Base-by-base conservation (phyloP, 2,329 filamentous ascomycete species). In the Colletotrichum navitas region DNA sequence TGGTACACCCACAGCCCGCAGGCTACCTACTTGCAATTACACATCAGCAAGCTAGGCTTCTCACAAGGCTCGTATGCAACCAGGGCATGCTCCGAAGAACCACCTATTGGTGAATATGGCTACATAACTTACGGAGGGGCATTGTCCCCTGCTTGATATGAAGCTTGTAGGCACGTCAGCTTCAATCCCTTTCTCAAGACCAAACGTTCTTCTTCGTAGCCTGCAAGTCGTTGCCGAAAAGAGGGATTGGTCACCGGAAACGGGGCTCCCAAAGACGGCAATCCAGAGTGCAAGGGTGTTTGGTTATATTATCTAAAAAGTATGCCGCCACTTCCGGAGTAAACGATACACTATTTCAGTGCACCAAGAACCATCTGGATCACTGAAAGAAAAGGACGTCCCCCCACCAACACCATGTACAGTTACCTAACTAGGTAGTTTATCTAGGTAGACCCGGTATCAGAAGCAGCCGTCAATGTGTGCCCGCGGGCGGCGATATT, bases 391-490 rank as follows among this genome's bases (percentile, higher is more conserved):
- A 56, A 39, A 58, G 16, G 24, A 36, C 14, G n/a, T 24, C n/a
- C 21, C 55, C 34, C 18, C 36, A 18, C 34, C 34, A 58, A 11
- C n/a, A 29, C 16, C 16, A 41, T 41, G 14, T 32, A n/a, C 21
- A 21, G 26, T 55, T 34, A 5, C 11, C 36, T 32, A 21, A 12
- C 32, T 34, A 34, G 34, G 34, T 10, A 34, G 34, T 6, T 34
- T 10, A 11, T 2, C 29, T 36, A 54, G 24, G 11, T 32, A 12
- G 10, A 14, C 12, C 49, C 49, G 14, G 26, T 32, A 29, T 52
- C 49, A 55, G 29, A 55, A 34, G 29, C 58, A 32, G 43, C 58
- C 58, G 58, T 26, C 34, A 51, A 52, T 63, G 32, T 34, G n/a
- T n/a, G 14, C 34, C 24, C 24, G 24, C 24, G 34, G 60, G 24